phyloP scores from a whole-genome alignment of 1,284 basidiomycete genomes.

The Flammula alnicola region DNA sequence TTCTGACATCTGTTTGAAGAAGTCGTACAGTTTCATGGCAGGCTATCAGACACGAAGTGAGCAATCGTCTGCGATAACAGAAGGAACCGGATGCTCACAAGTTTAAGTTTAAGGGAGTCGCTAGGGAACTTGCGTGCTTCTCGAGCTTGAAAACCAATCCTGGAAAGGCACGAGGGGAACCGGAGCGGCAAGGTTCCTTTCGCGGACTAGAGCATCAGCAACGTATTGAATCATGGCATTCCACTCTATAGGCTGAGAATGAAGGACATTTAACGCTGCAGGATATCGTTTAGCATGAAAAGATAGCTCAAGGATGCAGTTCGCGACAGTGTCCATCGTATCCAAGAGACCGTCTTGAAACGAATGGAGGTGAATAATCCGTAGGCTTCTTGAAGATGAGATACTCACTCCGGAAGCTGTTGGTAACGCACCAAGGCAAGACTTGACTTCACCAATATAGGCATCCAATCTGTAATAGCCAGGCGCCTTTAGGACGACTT shows the following conservation, averaged over 20 bases:
- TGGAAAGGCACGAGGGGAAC: slow-evolving; percentile 32
- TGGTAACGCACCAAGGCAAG: slow-evolving; percentile 31
- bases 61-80: slow-evolving; percentile 19
- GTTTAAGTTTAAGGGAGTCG: slow-evolving; percentile 15
- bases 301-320: slow-evolving; percentile 16
- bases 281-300: slow-evolving; percentile 12
- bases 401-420: slow-evolving; percentile 30
- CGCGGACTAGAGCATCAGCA: slow-evolving; percentile 19
- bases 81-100: slow-evolving; percentile 30
- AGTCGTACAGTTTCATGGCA: slow-evolving; percentile 36
- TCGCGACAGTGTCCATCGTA: slow-evolving; percentile 22
- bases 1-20: slow-evolving; percentile 26
- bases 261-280: slow-evolving; percentile 27
- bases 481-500: slow-evolving; percentile 37
- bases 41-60: slow-evolving; percentile 26
- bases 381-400: not conserved
- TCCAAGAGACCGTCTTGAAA: slow-evolving; percentile 10
- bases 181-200: slow-evolving; percentile 5
- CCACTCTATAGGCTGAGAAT: slow-evolving; percentile 32
- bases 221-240: slow-evolving; percentile 27
- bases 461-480: slow-evolving; percentile 50
- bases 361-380: not conserved
- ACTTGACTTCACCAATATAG: slow-evolving; percentile 40
- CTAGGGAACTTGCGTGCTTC: slow-evolving; percentile 15
- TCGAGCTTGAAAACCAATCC: slow-evolving; percentile 36